phyloP scores from a whole-genome alignment of 2,329 filamentous ascomycete genomes.

The Cadophora sp. region DNA sequence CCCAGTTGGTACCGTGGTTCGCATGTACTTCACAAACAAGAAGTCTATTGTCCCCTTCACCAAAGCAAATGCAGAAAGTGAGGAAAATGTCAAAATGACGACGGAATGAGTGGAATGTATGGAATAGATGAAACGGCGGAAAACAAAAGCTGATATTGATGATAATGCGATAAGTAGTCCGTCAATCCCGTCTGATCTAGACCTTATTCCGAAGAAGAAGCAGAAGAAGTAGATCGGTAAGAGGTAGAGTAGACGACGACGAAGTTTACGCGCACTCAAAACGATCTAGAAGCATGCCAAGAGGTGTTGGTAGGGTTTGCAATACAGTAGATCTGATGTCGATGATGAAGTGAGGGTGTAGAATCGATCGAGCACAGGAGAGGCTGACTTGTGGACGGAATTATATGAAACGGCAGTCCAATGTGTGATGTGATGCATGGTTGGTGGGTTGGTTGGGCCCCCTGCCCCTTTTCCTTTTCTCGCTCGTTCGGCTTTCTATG shows the following conservation, averaged over 20 bases:
- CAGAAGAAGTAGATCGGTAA: neutral
- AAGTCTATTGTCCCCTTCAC: neutral
- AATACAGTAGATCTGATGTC: neutral
- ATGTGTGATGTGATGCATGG: conserved; percentile 15
- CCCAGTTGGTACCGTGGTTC: neutral
- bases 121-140: neutral
- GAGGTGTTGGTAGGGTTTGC: neutral
- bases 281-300: conserved; percentile 5
- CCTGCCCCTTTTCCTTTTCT: neutral
- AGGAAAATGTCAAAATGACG: conserved; percentile 2
- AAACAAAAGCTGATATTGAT: neutral
- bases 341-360: neutral
- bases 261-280: conserved; percentile 7
- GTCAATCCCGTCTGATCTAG: neutral
- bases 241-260: conserved; percentile 7
- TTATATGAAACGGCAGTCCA: conserved; percentile 9
- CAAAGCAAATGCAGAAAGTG: conserved; percentile 2
- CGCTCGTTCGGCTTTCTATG: neutral
- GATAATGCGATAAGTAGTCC: neutral
- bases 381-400: neutral
- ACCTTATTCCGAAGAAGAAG: too few species aligned
- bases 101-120: too few species aligned
- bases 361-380: neutral
- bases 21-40: neutral
- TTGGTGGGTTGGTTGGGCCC: too few species aligned